Evolutionary conservation across 805 yeast species (phyloP).

Genomic region (Jamesozyma rosinii): DNA sequence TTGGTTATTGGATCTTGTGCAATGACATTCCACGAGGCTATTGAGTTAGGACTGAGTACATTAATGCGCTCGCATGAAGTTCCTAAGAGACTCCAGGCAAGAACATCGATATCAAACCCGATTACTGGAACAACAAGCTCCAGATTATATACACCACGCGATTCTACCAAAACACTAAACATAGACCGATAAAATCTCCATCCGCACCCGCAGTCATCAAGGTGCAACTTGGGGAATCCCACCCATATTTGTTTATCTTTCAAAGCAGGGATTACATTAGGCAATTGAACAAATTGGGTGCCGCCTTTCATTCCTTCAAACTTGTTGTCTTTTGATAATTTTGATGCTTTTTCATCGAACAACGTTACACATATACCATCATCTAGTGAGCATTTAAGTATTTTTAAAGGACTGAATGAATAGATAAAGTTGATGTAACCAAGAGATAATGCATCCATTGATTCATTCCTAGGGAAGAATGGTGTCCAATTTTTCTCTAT

Average conservation of each 20-base stretch:
- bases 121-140: conserved; percentile 13
- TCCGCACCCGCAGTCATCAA: conserved; percentile 15
- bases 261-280: conserved; percentile 11
- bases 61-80: conserved; percentile 9
- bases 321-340: conserved; percentile 6
- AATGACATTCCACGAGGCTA: conserved; percentile 14
- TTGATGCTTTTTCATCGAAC: conserved; percentile 10
- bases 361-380: conserved; percentile 14
- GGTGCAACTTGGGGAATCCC: conserved; percentile 16
- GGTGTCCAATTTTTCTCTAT: conserved; percentile 11
- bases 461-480: conserved; percentile 3
- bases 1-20: conserved; percentile 11
- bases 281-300: conserved; percentile 8
- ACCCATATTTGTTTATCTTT: conserved; percentile 15
- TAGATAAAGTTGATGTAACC: conserved; percentile 16
- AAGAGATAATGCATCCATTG: conserved; percentile 7
- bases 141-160: conserved; percentile 12
- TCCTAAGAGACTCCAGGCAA: conserved; percentile 12
- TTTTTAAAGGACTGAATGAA: conserved; percentile 13
- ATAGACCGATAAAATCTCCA: conserved; percentile 13
- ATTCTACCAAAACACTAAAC: conserved; percentile 12
- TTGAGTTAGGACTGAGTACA: conserved; percentile 15
- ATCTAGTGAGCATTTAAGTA: conserved; percentile 16
- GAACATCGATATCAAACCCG: conserved; percentile 11
- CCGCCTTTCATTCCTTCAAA: conserved; percentile 11